Evolutionary conservation across 2,329 filamentous ascomycete genomes (phyloP), one percentile per base, ranked within the genome.

Genomic region (Dissoconium aciculare): DNA sequence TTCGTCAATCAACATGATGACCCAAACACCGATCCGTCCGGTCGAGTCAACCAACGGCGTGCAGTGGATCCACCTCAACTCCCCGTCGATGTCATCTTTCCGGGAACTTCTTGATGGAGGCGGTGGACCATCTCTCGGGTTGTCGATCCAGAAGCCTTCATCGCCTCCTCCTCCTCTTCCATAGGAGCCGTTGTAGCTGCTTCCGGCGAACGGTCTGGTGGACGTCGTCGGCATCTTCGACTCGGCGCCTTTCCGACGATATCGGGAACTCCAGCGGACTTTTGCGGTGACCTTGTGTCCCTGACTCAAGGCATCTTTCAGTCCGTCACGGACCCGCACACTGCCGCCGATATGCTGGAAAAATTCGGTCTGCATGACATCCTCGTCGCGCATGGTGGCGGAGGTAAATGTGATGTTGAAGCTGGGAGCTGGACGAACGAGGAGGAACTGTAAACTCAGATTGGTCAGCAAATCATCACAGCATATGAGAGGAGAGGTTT

Each of bases 321-420:
- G 45, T 10, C 53, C 56, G 29, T 51, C 49, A 12, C 56, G 50
- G 2, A 60, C 50, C 9, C 49, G 43, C 10, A 41, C 27, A 1
- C 57, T 49, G 4, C 58, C 59, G 15, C 53, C 57, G n/a, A 63
- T 50, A 27, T 58, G 56, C 13, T 57, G 54, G 17, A 62, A 47
- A 31, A 63, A 52, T 30, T 56, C 54, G 8, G 54, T 57, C 38
- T 62, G 59, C 0, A 80, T 56, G 29, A 79, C 75, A 0, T 74
- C 75, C 0, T 75, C 74, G 0, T 78, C 66, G 3, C 74, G 67
- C 15, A 80, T 63, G 1, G 70, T 67, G 0, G 75, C 74, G 1
- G 72, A 77, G 3, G 75, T 75, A 47, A 81, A 81, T 1, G 79
- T 63, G 30, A 81, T 71, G 1, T 69, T 66, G 0, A 81, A 58